Evolutionary conservation across 2,329 filamentous ascomycete genomes (phyloP).

Genomic region (Metarhizium robertsii): DNA sequence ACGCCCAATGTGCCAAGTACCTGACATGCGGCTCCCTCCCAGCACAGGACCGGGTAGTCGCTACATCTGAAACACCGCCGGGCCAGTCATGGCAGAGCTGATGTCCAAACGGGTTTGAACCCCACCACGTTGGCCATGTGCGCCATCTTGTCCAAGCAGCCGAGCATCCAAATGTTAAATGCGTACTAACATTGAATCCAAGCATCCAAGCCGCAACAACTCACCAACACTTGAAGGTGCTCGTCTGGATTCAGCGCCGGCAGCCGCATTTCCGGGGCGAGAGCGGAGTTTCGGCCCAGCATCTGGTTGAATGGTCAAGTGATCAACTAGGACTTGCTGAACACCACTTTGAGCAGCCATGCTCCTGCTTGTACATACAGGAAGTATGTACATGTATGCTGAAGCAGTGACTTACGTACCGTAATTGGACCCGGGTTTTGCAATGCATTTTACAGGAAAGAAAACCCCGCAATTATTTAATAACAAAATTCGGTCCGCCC

Average conservation of each 20-base stretch:
- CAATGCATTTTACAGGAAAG: too few relatives aligned
- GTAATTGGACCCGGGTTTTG: too few relatives aligned
- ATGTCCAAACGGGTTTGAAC: background rate
- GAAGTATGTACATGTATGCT: too few relatives aligned
- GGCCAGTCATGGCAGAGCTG: conserved; percentile 9
- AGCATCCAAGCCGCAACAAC: background rate
- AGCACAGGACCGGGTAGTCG: background rate
- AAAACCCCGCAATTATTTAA: background rate
- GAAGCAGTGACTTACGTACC: too few relatives aligned
- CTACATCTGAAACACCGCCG: conserved; percentile 6
- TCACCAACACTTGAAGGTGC: background rate
- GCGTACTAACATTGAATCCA: background rate
- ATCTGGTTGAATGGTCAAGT: background rate
- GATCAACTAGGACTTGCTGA: background rate
- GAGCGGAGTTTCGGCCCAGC: background rate
- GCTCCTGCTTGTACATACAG: too few relatives aligned
- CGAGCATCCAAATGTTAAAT: too few relatives aligned
- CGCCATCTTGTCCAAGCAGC: too few relatives aligned
- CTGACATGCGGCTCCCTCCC: background rate
- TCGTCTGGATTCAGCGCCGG: background rate
- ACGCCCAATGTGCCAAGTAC: conserved; percentile 1
- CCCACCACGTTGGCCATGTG: background rate
- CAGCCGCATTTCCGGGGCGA: background rate
- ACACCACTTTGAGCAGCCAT: too few relatives aligned
- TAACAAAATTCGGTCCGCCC: background rate